Evolutionary conservation across 805 yeast species (phyloP), one percentile per base, ranked within the genome.

Genomic region (Yamadazyma endophytica): DNA sequence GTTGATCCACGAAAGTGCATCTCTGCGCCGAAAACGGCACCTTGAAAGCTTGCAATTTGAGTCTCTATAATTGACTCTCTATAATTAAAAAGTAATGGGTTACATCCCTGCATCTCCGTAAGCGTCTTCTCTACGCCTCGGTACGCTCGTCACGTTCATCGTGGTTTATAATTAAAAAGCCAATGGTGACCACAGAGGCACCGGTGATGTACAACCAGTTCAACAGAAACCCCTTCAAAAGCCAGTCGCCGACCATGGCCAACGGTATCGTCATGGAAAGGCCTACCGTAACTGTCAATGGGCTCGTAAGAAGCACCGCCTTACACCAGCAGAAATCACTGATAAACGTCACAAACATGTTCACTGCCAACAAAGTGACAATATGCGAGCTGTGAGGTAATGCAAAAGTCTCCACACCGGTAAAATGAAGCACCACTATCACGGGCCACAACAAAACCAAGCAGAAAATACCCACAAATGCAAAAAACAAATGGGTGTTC

Each of bases 301-400:
- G 98, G 26, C 92, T 82, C 1, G 98, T 92, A 49, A 92, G 63
- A 19, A 92, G 69, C 76, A 89, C 92, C 0, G 97, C 95, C 41
- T 86, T 77, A 20, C 95, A 96, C 98, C 98, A 92, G 49, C 94
- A 79, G 46, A 82, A 88, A 54, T 92, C 98, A 23, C 95, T 82
- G 11, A 89, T 58, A 44, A 92, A 81, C 1, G 96, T 87, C 24
- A 87, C 77, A 21, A 75, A 49, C 36, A 89, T 83, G 54, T 92
- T 92, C 28, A 76, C 39, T 0, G 71, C 30, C 5, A 90, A 60
- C 3, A 88, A 63, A 1, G 57, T 35, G 48, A 78, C 61, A 3
- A 82, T 75, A 22, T 65, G 63, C 0, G 60, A 40, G 2, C 73
- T 56, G 0, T 69, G 64, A 1, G 97, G 97, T 26, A 82, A 47